Evolutionary conservation across 2,329 filamentous ascomycete genomes (phyloP).

Genomic region (Leptographium flavum): DNA sequence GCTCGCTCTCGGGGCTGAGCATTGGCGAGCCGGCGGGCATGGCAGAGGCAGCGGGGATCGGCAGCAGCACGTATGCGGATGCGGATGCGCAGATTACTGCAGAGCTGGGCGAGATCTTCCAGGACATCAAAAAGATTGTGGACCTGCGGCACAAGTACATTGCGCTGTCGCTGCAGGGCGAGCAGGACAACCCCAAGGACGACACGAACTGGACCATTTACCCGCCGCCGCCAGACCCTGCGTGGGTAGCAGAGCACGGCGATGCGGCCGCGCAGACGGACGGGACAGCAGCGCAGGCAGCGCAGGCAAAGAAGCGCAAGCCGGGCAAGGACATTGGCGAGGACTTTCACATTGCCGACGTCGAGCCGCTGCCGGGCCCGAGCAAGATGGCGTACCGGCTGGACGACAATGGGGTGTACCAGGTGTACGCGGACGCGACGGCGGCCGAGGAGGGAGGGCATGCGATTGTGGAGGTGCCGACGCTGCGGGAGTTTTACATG

Average conservation of each 20-base stretch:
- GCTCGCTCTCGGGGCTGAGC: slow-evolving; percentile 15
- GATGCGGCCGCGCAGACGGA: slow-evolving; percentile 12
- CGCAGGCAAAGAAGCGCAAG: slow-evolving; percentile 44
- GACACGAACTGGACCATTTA: slow-evolving; percentile 75
- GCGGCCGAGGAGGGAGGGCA: slow-evolving; percentile 41
- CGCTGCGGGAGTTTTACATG: slow-evolving; percentile 88
- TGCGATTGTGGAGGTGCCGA: slow-evolving; percentile 74
- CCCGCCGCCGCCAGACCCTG: slow-evolving; percentile 78
- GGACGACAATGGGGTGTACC: slow-evolving; percentile 77
- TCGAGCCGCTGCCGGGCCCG: slow-evolving; percentile 56
- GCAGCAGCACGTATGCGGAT: slow-evolving; percentile 53
- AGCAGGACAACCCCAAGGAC: slow-evolving; percentile 79
- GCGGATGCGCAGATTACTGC: slow-evolving; percentile 68
- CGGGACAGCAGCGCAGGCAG: slow-evolving; percentile 20
- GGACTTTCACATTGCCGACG: slow-evolving; percentile 73
- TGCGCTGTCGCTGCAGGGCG: slow-evolving; percentile 64
- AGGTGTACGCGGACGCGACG: slow-evolving; percentile 65
- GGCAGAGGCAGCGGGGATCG: slow-evolving; percentile 40
- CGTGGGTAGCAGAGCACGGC: slow-evolving; percentile 53
- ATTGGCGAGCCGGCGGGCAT: slow-evolving; percentile 38
- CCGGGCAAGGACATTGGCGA: slow-evolving; percentile 82
- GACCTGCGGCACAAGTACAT: slow-evolving; percentile 86
- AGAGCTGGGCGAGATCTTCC: slow-evolving; percentile 76
- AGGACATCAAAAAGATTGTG: slow-evolving; percentile 79
- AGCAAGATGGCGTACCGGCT: slow-evolving; percentile 64